phyloP scores from a whole-genome alignment of 129 eudicot species.

The Tagetes patula region DNA sequence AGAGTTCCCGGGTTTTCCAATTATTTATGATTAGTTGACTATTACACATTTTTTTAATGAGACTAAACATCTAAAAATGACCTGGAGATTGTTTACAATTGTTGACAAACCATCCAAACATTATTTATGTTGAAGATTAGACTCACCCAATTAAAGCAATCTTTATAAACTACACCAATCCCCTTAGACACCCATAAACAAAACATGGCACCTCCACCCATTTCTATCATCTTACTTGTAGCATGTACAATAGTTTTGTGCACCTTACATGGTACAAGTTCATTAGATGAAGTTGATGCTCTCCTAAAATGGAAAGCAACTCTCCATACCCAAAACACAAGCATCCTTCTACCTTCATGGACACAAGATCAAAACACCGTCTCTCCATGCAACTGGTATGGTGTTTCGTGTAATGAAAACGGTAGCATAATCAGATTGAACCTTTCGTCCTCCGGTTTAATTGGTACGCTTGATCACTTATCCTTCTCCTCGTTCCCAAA shows the following conservation, averaged over 20 bases:
- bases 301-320: slow-evolving; percentile 36
- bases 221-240: background rate
- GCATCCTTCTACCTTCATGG: slow-evolving; percentile 22
- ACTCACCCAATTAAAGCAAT: too few species aligned
- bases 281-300: slow-evolving; percentile 20
- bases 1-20: too few species aligned
- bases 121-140: too few species aligned
- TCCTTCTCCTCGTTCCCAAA: slow-evolving; percentile 29
- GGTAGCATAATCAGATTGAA: slow-evolving; percentile 23
- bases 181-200: too few species aligned
- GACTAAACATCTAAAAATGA: too few species aligned
- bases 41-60: too few species aligned
- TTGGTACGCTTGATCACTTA: slow-evolving; percentile 25
- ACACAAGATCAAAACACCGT: background rate
- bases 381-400: slow-evolving; percentile 36
- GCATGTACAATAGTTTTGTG: too few species aligned
- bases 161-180: too few species aligned
- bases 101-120: too few species aligned
- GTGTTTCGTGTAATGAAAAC: slow-evolving; percentile 31
- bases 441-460: slow-evolving; percentile 16
- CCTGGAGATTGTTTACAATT: too few species aligned
- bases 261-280: background rate
- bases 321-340: slow-evolving; percentile 14
- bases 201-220: background rate
- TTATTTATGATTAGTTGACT: too few species aligned